Evolutionary conservation across 495 filamentous ascomycete genomes (phyloP), one percentile per base, ranked within the genome.

Genomic region (Umbilicaria muhlenbergii): DNA sequence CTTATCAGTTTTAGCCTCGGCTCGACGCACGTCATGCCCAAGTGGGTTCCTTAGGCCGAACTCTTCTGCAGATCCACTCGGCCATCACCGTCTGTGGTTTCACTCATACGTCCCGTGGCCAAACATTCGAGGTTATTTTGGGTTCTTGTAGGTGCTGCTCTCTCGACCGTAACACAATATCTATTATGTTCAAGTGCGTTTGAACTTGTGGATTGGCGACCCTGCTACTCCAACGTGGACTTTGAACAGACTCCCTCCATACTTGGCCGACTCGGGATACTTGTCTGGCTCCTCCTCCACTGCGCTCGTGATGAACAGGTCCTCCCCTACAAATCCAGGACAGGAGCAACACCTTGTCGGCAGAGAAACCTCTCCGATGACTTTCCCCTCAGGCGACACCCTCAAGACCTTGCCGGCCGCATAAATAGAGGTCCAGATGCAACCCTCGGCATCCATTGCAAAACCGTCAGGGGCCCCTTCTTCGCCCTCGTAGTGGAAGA

Each of bases 401-500:
- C 77, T 76, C 39, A 86, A 58, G 14, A 89, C 75, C 38, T 71
- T 68, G 39, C 70, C 60, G 49, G 79, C 81, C 36, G 81, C 81
- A 51, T 82, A 85, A 28, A 86, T 66, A n/a, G 81, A 80, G 44
- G 74, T 74, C 84, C 84, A 88, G 21, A 89, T 64, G 49, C 77
- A 76, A 1, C 80, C 84, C 11, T 82, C 73, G 11, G 57, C 67
- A 51, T 91, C 84, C 41, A 86, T 73, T 18, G 78, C 70, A 55
- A 80, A 83, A 1, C 83, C 83, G 57, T 88, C 83, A 6, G 80
- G 79, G 44, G 79, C 80, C 19, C 74, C 75, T 2, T 43, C 50
- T 36, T 42, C 78, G 35, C 72, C 66, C 38, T 77, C 56, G 7
- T 42, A 35, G 39, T 68, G 57, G 62, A 77, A 86, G 56, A 82